Base-by-base conservation (phyloP, 2,329 filamentous ascomycete species). In the Epichloe bromicola region DNA sequence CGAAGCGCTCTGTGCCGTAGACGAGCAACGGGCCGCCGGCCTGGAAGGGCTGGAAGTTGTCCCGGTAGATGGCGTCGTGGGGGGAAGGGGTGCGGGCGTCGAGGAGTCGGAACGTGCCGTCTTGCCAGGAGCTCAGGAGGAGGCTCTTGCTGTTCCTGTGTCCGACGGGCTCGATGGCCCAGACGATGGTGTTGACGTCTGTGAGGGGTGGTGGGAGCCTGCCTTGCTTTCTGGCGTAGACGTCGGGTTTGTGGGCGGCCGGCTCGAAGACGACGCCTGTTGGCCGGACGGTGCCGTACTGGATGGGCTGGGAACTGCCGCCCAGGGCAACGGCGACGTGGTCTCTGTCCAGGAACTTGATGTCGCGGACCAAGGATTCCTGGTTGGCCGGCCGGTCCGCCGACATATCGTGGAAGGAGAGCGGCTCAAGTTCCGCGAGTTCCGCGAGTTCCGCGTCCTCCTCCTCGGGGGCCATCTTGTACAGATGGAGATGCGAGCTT, bases 61-160 rank as follows among this genome's bases (percentile, higher is more conserved):
- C 75, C 38, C 75, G 72, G 58, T 76, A 80, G 7, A 76, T 58
- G 8, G 67, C 65, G 50, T 77, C 74, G 33, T 70, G 63, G 1
- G 67, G 54, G 67, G 54, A 0, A 69, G 74, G 0, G 74, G 69
- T 0, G 74, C 76, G 71, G 2, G 76, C 57, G 54, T 80, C 76
- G 51, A 71, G 67, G 1, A 79, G 70, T 66, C 71, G 67, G 49
- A 71, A 69, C 1, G 71, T 75, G 8, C 75, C 75, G 50, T 79
- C 74, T 42, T 73, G 70, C 75, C 76, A 79, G 3, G 74, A 68
- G 50, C 70, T 75, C 12, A 80, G 65, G 6, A 79, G 57, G 2
- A 76, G 60, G 20, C 65, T 70, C 1, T 65, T 63, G 19, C 63
- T 64, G 1, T 68, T 65, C 11, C 59, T 60, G 2, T 60, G 57